Evolutionary conservation across 2,329 filamentous ascomycete genomes (phyloP).

Genomic region (Peltaster fructicola): DNA sequence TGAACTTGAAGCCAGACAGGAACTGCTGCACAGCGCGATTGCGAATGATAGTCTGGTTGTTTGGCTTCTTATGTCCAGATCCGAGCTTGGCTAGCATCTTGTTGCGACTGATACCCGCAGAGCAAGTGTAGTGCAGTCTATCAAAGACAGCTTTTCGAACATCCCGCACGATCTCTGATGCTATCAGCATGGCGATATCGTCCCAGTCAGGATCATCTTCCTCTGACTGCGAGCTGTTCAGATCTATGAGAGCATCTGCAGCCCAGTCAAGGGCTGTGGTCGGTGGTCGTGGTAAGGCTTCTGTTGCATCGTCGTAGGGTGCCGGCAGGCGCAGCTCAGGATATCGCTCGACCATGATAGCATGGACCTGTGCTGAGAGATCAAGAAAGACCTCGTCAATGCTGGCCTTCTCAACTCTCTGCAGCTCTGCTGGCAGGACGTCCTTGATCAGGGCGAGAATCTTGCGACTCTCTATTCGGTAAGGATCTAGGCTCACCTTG

Average conservation of each 20-base stretch:
- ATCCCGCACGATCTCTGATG: conserved; percentile 69
- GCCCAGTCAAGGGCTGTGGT: conserved; percentile 66
- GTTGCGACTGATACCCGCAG: conserved; percentile 72
- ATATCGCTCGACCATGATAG: conserved; percentile 56
- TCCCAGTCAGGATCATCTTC: conserved; percentile 86
- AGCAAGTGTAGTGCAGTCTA: conserved; percentile 73
- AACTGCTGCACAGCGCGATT: conserved; percentile 69
- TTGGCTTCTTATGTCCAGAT: conserved; percentile 81
- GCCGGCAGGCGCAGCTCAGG: conserved; percentile 50
- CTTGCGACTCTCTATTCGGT: conserved; percentile 65
- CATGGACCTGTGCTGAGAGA: conserved; percentile 67
- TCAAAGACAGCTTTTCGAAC: conserved; percentile 53
- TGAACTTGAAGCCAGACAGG: conserved; percentile 72
- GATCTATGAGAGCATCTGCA: conserved; percentile 62
- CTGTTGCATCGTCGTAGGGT: conserved; percentile 53
- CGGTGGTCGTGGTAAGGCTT: conserved; percentile 54
- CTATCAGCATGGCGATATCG: conserved; percentile 72
- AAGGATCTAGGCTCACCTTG: conserved; percentile 89
- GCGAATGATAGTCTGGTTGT: conserved; percentile 83
- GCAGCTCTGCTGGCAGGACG: conserved; percentile 42
- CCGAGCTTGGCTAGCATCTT: conserved; percentile 94
- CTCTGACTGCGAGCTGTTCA: conserved; percentile 56
- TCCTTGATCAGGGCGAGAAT: conserved; percentile 69
- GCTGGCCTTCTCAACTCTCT: conserved; percentile 78
- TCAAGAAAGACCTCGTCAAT: conserved; percentile 95